Conservation (phyloP, 2,329 filamentous ascomycete genomes). For the Bipolaris gigantea region DNA sequence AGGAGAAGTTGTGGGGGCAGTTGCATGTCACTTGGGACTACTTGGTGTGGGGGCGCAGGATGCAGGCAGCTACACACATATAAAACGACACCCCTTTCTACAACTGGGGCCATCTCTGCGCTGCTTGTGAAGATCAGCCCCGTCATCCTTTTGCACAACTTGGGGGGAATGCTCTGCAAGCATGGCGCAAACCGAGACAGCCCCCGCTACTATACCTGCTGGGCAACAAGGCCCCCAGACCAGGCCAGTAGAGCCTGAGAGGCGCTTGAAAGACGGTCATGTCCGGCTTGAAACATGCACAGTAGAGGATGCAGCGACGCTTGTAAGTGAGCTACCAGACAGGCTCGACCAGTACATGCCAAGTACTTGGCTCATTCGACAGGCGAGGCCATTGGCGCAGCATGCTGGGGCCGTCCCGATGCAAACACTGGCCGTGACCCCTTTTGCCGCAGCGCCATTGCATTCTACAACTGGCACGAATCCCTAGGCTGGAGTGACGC, state of each 20-base stretch:
- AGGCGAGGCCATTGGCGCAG: constrained; percentile 33
- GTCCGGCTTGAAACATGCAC: constrained; percentile 23
- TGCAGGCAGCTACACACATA: not conserved
- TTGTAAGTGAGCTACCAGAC: constrained; percentile 20
- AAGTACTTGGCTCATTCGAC: not conserved
- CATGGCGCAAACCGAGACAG: constrained; percentile 21
- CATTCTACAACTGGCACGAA: constrained; percentile 26
- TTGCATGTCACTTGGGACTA: too few relatives aligned
- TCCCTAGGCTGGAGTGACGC: constrained; percentile 27
- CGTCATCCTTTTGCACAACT: not conserved
- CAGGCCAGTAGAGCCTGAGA: constrained; percentile 22
- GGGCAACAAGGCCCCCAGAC: constrained; percentile 16
- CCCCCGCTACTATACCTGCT: constrained; percentile 21
- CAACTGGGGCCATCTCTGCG: not conserved
- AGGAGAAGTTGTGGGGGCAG: too few relatives aligned
- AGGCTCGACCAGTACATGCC: too few relatives aligned
- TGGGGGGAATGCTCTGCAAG: too few relatives aligned
- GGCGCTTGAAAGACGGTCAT: constrained; percentile 22
- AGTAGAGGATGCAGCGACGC: constrained; percentile 19
- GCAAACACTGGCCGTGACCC: constrained; percentile 21
- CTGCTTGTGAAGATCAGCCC: not conserved
- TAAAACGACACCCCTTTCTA: too few relatives aligned
- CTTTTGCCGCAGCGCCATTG: constrained; percentile 24
- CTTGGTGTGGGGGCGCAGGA: not conserved
- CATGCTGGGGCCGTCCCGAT: constrained; percentile 31